phyloP scores from a whole-genome alignment of 1,139 yeast genomes.

The Debaryomyces fabryi region DNA sequence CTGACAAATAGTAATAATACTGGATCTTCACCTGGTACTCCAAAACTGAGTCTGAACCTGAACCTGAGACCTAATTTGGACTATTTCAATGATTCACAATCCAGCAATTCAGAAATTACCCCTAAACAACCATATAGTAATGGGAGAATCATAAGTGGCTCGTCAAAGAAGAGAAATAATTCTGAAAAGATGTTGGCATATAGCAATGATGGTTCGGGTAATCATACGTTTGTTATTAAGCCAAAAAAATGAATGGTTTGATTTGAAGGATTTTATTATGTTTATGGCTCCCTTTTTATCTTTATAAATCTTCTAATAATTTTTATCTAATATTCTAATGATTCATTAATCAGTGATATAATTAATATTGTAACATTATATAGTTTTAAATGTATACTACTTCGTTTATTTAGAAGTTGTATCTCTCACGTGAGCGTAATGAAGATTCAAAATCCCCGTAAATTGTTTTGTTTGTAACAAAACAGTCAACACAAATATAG shows the following conservation, averaged over 20 bases:
- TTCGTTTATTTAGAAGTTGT: not conserved
- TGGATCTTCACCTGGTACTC: conserved; percentile 27
- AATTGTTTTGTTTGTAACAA: conserved; percentile 8
- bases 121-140: conserved; percentile 28
- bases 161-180: conserved; percentile 27
- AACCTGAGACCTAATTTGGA: conserved; percentile 8
- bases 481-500: conserved; percentile 8
- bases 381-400: conserved; percentile 5
- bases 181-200: conserved; percentile 44
- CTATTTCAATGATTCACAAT: conserved; percentile 5
- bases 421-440: conserved; percentile 2
- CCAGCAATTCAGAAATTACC: conserved; percentile 16
- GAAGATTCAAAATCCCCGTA: conserved; percentile 3
- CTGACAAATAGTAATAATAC: conserved; percentile 26
- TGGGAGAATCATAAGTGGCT: conserved; percentile 30
- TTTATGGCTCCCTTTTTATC: not conserved
- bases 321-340: not conserved
- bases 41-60: conserved; percentile 19
- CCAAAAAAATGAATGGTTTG: conserved; percentile 27
- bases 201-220: conserved; percentile 46
- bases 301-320: not conserved
- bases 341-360: not conserved
- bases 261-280: not conserved
- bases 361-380: conserved; percentile 1
- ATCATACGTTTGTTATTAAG: conserved; percentile 44